These are phyloP conservation scores for Eustoma russellianum DNA, from an alignment of 257 asterid genomes.

Conservation along the genomic window DNA sequence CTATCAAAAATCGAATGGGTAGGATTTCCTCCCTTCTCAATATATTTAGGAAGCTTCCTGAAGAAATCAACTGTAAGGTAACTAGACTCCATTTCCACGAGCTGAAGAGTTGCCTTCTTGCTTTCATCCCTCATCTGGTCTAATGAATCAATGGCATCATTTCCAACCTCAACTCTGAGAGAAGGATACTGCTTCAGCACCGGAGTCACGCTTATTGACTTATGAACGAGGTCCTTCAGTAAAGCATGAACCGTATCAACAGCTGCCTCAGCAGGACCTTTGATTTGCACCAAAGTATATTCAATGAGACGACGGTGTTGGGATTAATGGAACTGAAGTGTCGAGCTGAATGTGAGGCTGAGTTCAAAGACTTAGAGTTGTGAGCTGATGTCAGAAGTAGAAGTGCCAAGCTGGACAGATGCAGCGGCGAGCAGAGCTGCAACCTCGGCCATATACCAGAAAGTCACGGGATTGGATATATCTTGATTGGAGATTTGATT, in stretches of 20 bases:
- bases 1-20: constrained; percentile 93
- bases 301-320: constrained; percentile 96
- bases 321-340: too few relatives aligned
- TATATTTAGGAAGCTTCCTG: constrained; percentile 97
- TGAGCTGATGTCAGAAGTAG: too few relatives aligned
- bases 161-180: constrained; percentile 75
- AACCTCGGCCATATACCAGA: too few relatives aligned
- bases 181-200: constrained; percentile 96
- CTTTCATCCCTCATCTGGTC: constrained; percentile 96
- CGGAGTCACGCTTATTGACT: constrained; percentile 73
- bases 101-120: constrained; percentile 84
- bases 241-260: constrained; percentile 94
- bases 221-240: constrained; percentile 85
- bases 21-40: constrained; percentile 99
- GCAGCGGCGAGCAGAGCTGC: too few relatives aligned
- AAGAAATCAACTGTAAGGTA: constrained; percentile 94
- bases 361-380: too few relatives aligned
- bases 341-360: too few relatives aligned
- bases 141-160: constrained; percentile 81
- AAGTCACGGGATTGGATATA: too few relatives aligned
- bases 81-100: constrained; percentile 91
- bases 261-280: constrained; percentile 98
- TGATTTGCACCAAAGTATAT: constrained; percentile 70
- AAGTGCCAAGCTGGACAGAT: too few relatives aligned
- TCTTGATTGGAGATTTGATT: too few relatives aligned